Evolutionary conservation across 495 filamentous ascomycete species (phyloP).

Genomic region (Penicillium paxilli): DNA sequence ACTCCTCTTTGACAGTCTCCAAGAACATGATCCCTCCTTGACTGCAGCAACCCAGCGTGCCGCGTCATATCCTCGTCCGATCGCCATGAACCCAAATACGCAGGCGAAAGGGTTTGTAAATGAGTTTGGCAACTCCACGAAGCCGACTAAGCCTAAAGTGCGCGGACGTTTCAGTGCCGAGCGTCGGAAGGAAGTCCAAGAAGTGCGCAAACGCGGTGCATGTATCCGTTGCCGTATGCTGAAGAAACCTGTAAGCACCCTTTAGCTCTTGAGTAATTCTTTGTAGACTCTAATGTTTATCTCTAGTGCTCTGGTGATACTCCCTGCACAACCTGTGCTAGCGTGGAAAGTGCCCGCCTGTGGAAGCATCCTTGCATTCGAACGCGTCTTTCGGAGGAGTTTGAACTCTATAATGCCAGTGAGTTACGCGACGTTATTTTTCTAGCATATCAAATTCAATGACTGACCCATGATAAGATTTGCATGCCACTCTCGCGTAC

Average conservation of each 20-base stretch:
- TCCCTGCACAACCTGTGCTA: constrained; percentile 79
- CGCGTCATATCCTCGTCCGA: constrained; percentile 50
- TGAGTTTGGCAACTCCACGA: constrained; percentile 55
- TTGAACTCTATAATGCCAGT: constrained; percentile 69
- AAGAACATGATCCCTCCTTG: constrained; percentile 46
- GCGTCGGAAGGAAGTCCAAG: constrained; percentile 75
- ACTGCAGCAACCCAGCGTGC: constrained; percentile 48
- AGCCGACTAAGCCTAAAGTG: constrained; percentile 54
- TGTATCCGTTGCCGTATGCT: constrained; percentile 86
- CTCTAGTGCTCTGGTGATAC: constrained; percentile 68
- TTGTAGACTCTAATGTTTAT: constrained; percentile 6
- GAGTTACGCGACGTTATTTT: constrained; percentile 13
- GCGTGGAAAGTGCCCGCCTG: constrained; percentile 72
- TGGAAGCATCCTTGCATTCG: constrained; percentile 82
- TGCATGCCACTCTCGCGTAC: constrained; percentile 68
- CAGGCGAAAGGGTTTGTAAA: constrained; percentile 57
- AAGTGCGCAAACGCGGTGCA: constrained; percentile 76
- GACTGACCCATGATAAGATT: constrained; percentile 39
- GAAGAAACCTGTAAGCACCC: constrained; percentile 64
- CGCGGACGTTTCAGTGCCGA: constrained; percentile 68
- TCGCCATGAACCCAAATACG: constrained; percentile 56
- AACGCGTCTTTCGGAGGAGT: constrained; percentile 70
- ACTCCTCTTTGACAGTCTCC: constrained; percentile 47
- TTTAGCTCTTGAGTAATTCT: neutral
- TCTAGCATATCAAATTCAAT: neutral